Percentiles rank a stretch among this genome's conserved stretches.
Evolutionary conservation across 1,284 basidiomycete species (phyloP).

Genomic region (Cryptococcus hybrid): DNA sequence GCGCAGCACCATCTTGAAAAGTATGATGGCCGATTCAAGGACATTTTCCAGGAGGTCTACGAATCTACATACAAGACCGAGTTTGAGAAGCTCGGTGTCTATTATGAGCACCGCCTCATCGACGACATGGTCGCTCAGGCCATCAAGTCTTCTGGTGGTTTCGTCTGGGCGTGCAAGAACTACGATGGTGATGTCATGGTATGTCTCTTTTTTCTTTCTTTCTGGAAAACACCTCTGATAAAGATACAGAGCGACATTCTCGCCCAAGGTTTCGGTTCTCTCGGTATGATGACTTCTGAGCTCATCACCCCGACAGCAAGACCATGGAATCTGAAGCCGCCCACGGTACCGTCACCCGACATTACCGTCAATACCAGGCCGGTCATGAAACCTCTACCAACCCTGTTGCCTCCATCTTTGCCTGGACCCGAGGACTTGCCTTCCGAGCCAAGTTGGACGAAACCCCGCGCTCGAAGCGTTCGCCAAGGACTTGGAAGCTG

Average conservation of each 20-base stretch:
- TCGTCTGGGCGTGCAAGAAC: constrained; percentile 97
- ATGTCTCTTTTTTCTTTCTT: constrained; percentile 6
- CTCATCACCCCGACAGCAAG: constrained; percentile 90
- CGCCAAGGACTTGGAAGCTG: constrained; percentile 75
- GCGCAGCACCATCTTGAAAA: constrained; percentile 80
- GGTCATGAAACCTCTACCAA: constrained; percentile 95
- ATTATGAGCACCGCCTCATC: constrained; percentile 90
- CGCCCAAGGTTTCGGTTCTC: constrained; percentile 82
- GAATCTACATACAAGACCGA: constrained; percentile 75
- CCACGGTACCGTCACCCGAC: constrained; percentile 84
- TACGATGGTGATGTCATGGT: constrained; percentile 88
- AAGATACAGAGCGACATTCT: constrained; percentile 73
- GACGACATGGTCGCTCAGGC: constrained; percentile 97
- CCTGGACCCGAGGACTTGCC: constrained; percentile 93
- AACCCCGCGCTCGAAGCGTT: constrained; percentile 74
- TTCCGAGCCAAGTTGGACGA: constrained; percentile 91
- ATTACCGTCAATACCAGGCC: constrained; percentile 97
- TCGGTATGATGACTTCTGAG: constrained; percentile 98
- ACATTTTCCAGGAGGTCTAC: constrained; percentile 95
- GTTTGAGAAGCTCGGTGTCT: constrained; percentile 80
- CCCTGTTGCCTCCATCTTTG: constrained; percentile 97
- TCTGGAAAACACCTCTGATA: too few relatives aligned
- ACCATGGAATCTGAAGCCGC: constrained; percentile 92
- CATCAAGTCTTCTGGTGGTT: constrained; percentile 94
- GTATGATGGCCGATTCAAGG: constrained; percentile 98